Base-by-base conservation (phyloP, 768 basidiomycete genomes). In the Pisolithus tinctorius region DNA sequence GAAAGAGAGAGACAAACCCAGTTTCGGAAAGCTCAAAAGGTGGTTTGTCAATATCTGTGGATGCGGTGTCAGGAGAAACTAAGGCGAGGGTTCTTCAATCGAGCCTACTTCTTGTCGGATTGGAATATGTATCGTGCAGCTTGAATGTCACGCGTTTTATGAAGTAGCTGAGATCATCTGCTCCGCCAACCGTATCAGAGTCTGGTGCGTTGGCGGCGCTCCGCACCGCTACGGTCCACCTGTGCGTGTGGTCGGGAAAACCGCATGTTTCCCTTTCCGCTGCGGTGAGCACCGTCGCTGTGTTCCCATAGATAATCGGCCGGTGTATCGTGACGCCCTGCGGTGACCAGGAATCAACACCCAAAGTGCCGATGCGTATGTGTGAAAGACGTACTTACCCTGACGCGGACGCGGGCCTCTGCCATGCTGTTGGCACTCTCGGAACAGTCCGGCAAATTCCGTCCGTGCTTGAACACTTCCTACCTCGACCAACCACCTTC, bases 141-240 rank as follows among this genome's bases (percentile, higher is more conserved):
- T 93, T 95, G 82, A 99, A 97, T 14, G 93, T 88, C 47, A 98
- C 95, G 50, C 93, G 82, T 66, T 95, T 97, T 65, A 99, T 84
- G 64, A 95, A 92, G 60, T 96, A 89, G 58, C 82, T 79, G 34
- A 94, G 65, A 62, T 97, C 93, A 66, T 97, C 93, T 49, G 84
- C 87, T 13, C 91, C 93, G 20, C 94, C 94, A 20, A 94, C 89
- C 43, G 80, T 74, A 44, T 90, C 85, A 44, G 83, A 79, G 56
- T 83, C 81, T 0, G 82, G 74, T 2, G 80, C 73, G 31, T 88
- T 86, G 1, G 90, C 80, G 0, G 94, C 93, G 40, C 90, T 89
- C 25, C 96, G 83, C 25, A 99, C 80, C 26, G 93, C 94, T 52
- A 99, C 86, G 0, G 93, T 98, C 96, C 96, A 99, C 55, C 82